Conservation (phyloP, 75 land plant species). For the Cupressus sempervirens region DNA sequence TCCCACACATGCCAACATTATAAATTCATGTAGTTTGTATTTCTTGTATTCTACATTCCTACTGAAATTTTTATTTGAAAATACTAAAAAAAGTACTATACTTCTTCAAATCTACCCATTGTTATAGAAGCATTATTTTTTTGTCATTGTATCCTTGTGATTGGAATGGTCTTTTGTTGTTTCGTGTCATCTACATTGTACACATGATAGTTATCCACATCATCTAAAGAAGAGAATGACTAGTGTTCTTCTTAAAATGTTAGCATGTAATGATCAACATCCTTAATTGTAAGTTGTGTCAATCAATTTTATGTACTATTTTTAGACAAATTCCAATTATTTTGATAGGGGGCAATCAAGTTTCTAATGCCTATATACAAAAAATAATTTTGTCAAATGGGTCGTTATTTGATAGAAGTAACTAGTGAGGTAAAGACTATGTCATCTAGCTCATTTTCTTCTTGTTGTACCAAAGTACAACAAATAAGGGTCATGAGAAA, state of each 20-base stretch:
- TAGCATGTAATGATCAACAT: background rate
- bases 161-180: background rate
- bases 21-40: constrained; percentile 88
- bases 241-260: background rate
- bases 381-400: constrained; percentile 75
- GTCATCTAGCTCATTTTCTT: no score
- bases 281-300: background rate
- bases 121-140: background rate
- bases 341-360: constrained; percentile 80
- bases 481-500: background rate
- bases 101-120: background rate
- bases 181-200: background rate
- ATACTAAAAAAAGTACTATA: background rate
- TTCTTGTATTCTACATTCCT: background rate
- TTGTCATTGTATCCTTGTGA: background rate
- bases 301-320: background rate
- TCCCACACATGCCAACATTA: constrained; percentile 97
- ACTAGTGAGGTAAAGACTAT: constrained; percentile 73
- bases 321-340: background rate
- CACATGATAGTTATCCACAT: background rate
- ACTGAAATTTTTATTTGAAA: background rate
- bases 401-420: constrained; percentile 90
- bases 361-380: constrained; percentile 77
- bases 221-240: background rate
- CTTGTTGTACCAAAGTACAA: background rate